Base-by-base conservation (phyloP, 768 basidiomycete genomes). In the Mycena belliarum region DNA sequence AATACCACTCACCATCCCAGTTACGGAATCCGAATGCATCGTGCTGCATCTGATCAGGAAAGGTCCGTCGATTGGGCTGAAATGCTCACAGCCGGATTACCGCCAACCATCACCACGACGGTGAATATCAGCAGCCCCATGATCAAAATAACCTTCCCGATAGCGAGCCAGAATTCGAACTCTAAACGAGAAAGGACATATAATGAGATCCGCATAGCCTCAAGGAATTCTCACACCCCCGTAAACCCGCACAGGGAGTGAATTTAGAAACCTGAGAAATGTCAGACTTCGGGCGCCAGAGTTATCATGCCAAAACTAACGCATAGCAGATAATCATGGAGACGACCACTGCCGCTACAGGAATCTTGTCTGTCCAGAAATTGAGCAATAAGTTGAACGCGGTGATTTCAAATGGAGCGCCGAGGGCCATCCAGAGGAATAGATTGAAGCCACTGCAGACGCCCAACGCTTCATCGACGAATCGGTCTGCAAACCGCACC, bases 401-500 rank as follows among this genome's bases (percentile, higher is more conserved):
- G 0, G 78, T 76, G 46, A 84, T 73, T 66, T 86, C 83, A 50
- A 79, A 80, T 0, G 79, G 77, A 33, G 78, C 68, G 4, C 77
- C 64, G 7, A 70, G 63, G 15, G 74, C 75, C 55, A 80, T 67
- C 49, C 79, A 79, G 46, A 82, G 72, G 66, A 84, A 86, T 59
- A 82, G 86, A 63, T 85, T 85, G 68, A 82, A 62, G 12, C 81
- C 81, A 44, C 81, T 75, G 52, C 76, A 76, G 56, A 84, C 82
- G 26, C 82, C 83, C 5, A 83, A 69, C 18, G 83, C 83, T 5
- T 80, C 79, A 59, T 84, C 82, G 4, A 84, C 81, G 61, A 81
- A 84, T 45, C 75, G 76, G 60, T 82, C 79, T 40, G 81, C 81
- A 66, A 80, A 90, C 76, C 20, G n/a, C 49, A 15, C 23, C 55